Evolutionary conservation across 2,329 filamentous ascomycete genomes (phyloP).

Genomic region (Diaporthe helianthi): DNA sequence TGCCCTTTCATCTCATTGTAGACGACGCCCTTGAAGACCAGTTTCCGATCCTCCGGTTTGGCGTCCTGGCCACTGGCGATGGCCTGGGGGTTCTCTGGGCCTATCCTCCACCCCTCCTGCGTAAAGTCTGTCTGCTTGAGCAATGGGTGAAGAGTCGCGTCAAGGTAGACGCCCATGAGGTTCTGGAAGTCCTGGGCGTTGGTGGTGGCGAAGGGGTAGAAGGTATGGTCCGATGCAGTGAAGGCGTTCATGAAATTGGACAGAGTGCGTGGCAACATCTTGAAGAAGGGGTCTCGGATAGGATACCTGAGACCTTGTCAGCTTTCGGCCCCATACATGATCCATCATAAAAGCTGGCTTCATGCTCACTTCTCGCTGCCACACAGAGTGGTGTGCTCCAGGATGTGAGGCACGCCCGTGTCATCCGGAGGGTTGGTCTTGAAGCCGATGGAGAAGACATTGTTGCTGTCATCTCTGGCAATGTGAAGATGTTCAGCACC

Average conservation of each 20-base stretch:
- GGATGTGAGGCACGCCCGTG: conserved; percentile 93
- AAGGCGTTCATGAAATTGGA: conserved; percentile 99
- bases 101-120: conserved; percentile 96
- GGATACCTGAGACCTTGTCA: conserved; percentile 72
- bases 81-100: conserved; percentile 83
- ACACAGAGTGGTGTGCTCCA: conserved; percentile 96
- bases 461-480: conserved; percentile 94
- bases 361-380: conserved; percentile 82
- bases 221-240: conserved; percentile 94
- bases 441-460: conserved; percentile 99
- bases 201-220: conserved; percentile 97
- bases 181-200: conserved; percentile 96
- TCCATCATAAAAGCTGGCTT: neutral
- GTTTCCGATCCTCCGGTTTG: conserved; percentile 65
- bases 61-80: conserved; percentile 51
- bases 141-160: conserved; percentile 89
- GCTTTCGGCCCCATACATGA: conserved; percentile 29
- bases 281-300: conserved; percentile 99
- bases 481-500: conserved; percentile 96
- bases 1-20: conserved; percentile 99
- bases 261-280: conserved; percentile 97
- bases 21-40: conserved; percentile 97
- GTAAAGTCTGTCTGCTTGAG: conserved; percentile 91
- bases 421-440: conserved; percentile 98
- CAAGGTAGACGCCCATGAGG: conserved; percentile 93